Evolutionary conservation across 768 basidiomycete species (phyloP).

Genomic region (Termitomyces sp.): DNA sequence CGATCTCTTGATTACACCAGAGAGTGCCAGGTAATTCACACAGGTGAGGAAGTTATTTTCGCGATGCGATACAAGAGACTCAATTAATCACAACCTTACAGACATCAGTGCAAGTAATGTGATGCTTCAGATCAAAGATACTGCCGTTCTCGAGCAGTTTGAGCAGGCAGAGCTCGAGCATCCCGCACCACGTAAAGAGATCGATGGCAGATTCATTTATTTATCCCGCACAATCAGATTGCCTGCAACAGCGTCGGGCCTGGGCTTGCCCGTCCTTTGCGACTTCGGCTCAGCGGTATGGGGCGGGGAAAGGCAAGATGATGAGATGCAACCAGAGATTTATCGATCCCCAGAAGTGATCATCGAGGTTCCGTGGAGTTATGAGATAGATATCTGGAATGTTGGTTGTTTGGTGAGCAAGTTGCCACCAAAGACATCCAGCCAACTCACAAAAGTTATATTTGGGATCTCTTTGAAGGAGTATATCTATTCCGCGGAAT

Average conservation of each 20-base stretch:
- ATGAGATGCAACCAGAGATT: too few species aligned
- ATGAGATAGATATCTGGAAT: too few species aligned
- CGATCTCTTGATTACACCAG: not conserved
- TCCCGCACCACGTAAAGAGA: conserved; percentile 14
- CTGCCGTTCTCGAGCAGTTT: not conserved
- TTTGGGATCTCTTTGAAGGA: not conserved
- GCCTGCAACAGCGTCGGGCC: conserved; percentile 1
- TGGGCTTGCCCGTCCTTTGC: conserved; percentile 9
- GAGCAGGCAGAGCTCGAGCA: conserved; percentile 10
- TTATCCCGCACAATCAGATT: conserved; percentile 1
- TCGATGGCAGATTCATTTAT: conserved; percentile 9
- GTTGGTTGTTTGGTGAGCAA: too few species aligned
- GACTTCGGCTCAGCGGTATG: conserved; percentile 20
- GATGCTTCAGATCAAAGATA: not conserved
- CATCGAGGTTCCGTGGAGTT: too few species aligned
- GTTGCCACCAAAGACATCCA: not conserved
- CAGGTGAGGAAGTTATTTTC: not conserved
- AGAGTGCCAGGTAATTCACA: not conserved
- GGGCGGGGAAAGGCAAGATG: not conserved
- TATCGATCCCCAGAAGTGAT: too few species aligned
- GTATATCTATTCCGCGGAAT: not conserved
- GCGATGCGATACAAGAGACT: not conserved
- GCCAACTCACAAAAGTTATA: too few species aligned
- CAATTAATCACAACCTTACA: not conserved
- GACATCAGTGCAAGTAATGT: not conserved